Conservation (phyloP, 2,329 filamentous ascomycete species). For the Colletotrichum sp. region DNA sequence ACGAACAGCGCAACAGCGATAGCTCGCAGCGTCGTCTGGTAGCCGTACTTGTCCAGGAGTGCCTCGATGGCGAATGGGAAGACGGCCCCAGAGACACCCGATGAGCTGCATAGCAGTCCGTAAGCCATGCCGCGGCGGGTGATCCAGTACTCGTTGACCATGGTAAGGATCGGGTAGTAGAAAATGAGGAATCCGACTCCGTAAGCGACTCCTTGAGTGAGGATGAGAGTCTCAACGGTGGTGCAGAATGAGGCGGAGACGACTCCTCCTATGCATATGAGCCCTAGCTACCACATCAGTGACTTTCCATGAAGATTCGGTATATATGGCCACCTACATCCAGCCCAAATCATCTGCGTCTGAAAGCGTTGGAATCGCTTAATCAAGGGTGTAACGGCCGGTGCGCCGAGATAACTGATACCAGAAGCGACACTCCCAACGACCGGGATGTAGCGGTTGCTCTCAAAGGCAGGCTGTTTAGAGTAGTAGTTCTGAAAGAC, state of each 20-base stretch:
- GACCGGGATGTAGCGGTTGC: slow-evolving; percentile 28
- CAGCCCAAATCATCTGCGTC: slow-evolving; percentile 38
- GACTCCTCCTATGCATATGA: slow-evolving; percentile 41
- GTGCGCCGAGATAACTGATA: slow-evolving; percentile 36
- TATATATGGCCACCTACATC: neutral
- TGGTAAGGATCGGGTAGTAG: slow-evolving; percentile 40
- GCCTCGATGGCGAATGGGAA: slow-evolving; percentile 48
- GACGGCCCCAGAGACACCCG: slow-evolving; percentile 52
- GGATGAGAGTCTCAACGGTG: slow-evolving; percentile 36
- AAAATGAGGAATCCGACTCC: slow-evolving; percentile 41
- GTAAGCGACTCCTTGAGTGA: slow-evolving; percentile 41
- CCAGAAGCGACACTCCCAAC: slow-evolving; percentile 33
- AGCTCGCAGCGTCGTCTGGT: slow-evolving; percentile 42
- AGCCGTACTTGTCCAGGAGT: slow-evolving; percentile 45
- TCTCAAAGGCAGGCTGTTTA: slow-evolving; percentile 28
- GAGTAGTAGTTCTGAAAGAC: slow-evolving; percentile 35
- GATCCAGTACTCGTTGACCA: slow-evolving; percentile 51
- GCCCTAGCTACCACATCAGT: slow-evolving; percentile 27
- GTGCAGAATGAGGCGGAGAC: slow-evolving; percentile 36
- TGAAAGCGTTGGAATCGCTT: slow-evolving; percentile 37
- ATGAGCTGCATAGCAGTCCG: slow-evolving; percentile 53
- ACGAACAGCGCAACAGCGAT: slow-evolving; percentile 42
- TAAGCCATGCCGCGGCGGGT: slow-evolving; percentile 49
- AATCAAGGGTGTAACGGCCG: slow-evolving; percentile 34
- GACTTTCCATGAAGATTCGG: neutral